Percentiles rank a stretch among this genome's conserved stretches.
These are phyloP conservation scores for Arabidopsis suecica DNA, from an alignment of 345 rosid species.

Conservation along the genomic window DNA sequence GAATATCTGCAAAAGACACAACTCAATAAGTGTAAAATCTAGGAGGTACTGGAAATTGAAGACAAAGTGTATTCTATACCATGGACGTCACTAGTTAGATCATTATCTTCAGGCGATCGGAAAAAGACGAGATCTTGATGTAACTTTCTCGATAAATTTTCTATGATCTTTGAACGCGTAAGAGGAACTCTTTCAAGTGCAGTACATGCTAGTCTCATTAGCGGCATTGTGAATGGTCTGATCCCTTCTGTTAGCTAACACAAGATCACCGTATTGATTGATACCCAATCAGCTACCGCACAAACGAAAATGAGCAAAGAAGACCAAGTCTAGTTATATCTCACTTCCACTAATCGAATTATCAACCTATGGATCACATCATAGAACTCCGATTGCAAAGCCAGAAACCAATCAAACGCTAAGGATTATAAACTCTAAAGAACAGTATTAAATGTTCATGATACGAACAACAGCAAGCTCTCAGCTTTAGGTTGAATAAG, in stretches of 20 bases:
- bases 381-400: slow-evolving; percentile 2
- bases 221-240: slow-evolving; percentile 97
- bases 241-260: slow-evolving; percentile 90
- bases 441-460: background rate
- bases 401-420: background rate
- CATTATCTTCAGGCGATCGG: slow-evolving; percentile 77
- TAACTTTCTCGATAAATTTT: slow-evolving; percentile 66
- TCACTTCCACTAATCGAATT: slow-evolving; percentile 6
- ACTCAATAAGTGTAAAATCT: slow-evolving; percentile 1
- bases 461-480: background rate
- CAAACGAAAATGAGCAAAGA: slow-evolving; percentile 5
- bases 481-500: slow-evolving; percentile 1
- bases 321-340: slow-evolving; percentile 5
- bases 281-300: slow-evolving; percentile 28
- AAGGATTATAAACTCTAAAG: background rate
- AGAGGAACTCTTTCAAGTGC: slow-evolving; percentile 96
- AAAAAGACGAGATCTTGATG: slow-evolving; percentile 87
- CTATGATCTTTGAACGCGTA: slow-evolving; percentile 69
- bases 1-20: slow-evolving; percentile 56
- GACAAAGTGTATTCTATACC: slow-evolving; percentile 57
- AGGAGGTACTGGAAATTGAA: background rate
- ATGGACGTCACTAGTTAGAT: slow-evolving; percentile 61
- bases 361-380: background rate
- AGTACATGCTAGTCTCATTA: slow-evolving; percentile 97
- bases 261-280: slow-evolving; percentile 24